Evolutionary conservation across 768 basidiomycete species (phyloP).

Genomic region (Hygrocybe coccinea): DNA sequence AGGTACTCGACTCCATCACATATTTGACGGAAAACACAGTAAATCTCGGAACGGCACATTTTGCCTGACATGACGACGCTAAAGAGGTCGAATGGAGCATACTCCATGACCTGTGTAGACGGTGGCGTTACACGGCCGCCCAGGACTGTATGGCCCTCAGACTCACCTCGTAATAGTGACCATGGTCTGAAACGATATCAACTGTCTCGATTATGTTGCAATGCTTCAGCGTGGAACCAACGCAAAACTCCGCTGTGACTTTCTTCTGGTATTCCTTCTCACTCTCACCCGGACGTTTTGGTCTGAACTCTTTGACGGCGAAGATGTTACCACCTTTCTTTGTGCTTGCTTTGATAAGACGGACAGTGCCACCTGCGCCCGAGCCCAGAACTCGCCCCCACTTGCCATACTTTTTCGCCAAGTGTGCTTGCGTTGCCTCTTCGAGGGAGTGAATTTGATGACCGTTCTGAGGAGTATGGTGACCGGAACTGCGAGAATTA

Average conservation of each 20-base stretch:
- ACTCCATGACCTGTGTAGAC: constrained; percentile 87
- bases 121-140: constrained; percentile 1
- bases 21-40: constrained; percentile 98
- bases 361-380: constrained; percentile 97
- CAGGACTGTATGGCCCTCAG: constrained; percentile 11
- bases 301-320: constrained; percentile 97
- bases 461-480: constrained; percentile 18
- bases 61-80: constrained; percentile 99
- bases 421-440: constrained; percentile 81
- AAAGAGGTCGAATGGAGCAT: constrained; percentile 97
- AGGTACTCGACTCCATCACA: constrained; percentile 97
- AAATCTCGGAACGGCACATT: constrained; percentile 97
- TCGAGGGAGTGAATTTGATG: constrained; percentile 58
- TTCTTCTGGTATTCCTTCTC: constrained; percentile 99
- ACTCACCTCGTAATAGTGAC: constrained; percentile 95
- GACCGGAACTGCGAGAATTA: constrained; percentile 14
- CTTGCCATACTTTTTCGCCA: constrained; percentile 99
- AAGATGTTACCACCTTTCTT: constrained; percentile 84
- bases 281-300: constrained; percentile 79
- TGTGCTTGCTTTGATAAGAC: constrained; percentile 80
- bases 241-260: constrained; percentile 98
- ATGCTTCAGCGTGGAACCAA: constrained; percentile 91
- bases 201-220: constrained; percentile 96
- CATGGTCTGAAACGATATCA: constrained; percentile 96
- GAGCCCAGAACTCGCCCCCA: constrained; percentile 95